Percentiles rank a stretch among this genome's conserved stretches.
Conservation (phyloP, 129 eudicot genomes). For the Artemisia annua region DNA sequence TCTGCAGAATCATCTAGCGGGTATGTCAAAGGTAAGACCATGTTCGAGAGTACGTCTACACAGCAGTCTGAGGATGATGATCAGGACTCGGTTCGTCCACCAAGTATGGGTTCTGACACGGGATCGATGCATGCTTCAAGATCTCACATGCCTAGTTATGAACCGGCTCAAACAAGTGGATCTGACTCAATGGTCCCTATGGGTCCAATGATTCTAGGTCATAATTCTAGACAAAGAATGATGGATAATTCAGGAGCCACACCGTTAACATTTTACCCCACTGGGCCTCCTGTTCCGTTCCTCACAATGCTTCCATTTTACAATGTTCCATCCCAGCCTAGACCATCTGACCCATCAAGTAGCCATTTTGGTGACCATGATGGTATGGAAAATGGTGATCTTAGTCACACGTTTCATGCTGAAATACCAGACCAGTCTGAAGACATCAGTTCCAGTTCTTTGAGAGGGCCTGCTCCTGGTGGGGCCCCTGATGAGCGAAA, state of each 20-base stretch:
- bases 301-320: slow-evolving; percentile 76
- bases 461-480: slow-evolving; percentile 33
- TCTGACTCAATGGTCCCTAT: slow-evolving; percentile 64
- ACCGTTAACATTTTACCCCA: slow-evolving; percentile 71
- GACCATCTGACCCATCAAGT: slow-evolving; percentile 54
- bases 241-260: slow-evolving; percentile 57
- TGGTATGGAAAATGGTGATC: slow-evolving; percentile 46
- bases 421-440: slow-evolving; percentile 42
- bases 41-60: slow-evolving; percentile 37
- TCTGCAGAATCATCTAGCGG: slow-evolving; percentile 42
- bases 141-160: slow-evolving; percentile 45
- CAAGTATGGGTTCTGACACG: slow-evolving; percentile 40
- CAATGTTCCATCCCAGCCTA: slow-evolving; percentile 52
- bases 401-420: slow-evolving; percentile 35
- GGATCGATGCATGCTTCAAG: slow-evolving; percentile 39
- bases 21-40: slow-evolving; percentile 60
- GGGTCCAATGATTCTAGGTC: slow-evolving; percentile 55
- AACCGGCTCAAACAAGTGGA: slow-evolving; percentile 66
- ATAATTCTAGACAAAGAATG: slow-evolving; percentile 62
- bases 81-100: slow-evolving; percentile 39
- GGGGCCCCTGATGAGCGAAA: slow-evolving; percentile 47
- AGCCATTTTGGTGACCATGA: slow-evolving; percentile 51
- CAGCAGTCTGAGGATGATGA: slow-evolving; percentile 50
- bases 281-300: slow-evolving; percentile 98
- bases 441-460: slow-evolving; percentile 29